Evolutionary conservation across 352 stramenopile species (phyloP), one percentile per base, ranked within the genome.

Genomic region (Phytophthora fragariae): DNA sequence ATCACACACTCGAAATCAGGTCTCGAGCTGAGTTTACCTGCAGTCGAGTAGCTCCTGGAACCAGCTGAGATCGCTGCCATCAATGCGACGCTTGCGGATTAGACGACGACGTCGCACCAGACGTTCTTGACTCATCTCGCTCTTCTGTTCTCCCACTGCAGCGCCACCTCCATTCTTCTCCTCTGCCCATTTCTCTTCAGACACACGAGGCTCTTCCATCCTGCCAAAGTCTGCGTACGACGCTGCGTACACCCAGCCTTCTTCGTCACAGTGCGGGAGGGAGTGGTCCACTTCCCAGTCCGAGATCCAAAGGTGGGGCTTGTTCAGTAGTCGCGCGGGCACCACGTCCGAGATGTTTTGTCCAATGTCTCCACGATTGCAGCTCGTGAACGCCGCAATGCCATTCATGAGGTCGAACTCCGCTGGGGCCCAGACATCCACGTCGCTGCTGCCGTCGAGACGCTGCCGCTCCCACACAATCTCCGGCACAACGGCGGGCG

Each of bases 31-130:
- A 3, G 27, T 67, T 44, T 70, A 92, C 88, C 86, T 93, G 79
- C 85, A 90, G 62, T 94, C 85, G 41, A 94, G 81, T 27, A 96
- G 72, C 66, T 96, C 89, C 58, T 94, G 83, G 64, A 93, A 93
- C 89, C 89, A 96, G 55, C 89, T 90, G 52, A 93, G 73, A 57
- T 93, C 85, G 33, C 79, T 93, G 31, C 86, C 82, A 27, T 92
- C 85, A 19, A 93, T 93, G 57, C 86, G 79, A 9, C 89, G 84
- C 71, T 89, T 86, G 3, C 89, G 84, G 4, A 91, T 62, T 14
- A 92, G 64, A 17, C 85, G 77, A 41, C 88, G 73, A 14, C 84
- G 82, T 12, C 86, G 79, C 67, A 90, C 82, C 11, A 80, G 67
- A 12, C 73, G 62, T 17, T 75, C 62, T 10, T 62, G 50, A 64